Conservation (phyloP, 805 yeast genomes). For the Kuraishia borneana region DNA sequence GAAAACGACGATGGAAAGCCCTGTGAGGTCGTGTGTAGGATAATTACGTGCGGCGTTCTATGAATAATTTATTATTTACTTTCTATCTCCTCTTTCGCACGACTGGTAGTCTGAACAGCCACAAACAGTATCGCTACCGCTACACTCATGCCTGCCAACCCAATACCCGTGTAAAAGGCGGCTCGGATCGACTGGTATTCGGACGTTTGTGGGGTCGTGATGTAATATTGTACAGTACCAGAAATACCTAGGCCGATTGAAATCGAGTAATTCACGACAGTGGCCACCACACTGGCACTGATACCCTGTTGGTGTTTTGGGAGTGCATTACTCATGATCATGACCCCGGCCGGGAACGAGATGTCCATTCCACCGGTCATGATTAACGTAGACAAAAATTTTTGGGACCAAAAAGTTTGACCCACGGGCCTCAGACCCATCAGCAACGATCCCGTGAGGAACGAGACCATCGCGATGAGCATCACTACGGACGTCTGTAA, state of each 20-base stretch:
- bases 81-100: too few species aligned
- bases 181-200: conserved; percentile 37
- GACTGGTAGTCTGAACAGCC: too few species aligned
- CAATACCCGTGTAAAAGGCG: conserved; percentile 51
- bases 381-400: conserved; percentile 44
- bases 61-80: too few species aligned
- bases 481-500: conserved; percentile 40
- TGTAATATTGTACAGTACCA: conserved; percentile 47
- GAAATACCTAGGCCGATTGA: conserved; percentile 64
- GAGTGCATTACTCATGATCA: conserved; percentile 45
- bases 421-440: conserved; percentile 44
- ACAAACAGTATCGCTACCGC: conserved; percentile 3
- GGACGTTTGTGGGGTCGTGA: conserved; percentile 15
- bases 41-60: too few species aligned
- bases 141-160: conserved; percentile 42
- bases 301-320: conserved; percentile 63
- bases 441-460: conserved; percentile 41
- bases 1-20: too few species aligned
- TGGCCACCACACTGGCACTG: conserved; percentile 65
- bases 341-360: conserved; percentile 66
- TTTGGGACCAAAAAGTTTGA: conserved; percentile 48
- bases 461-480: conserved; percentile 38
- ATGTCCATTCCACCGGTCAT: conserved; percentile 69
- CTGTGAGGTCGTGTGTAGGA: too few species aligned
- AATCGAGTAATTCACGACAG: conserved; percentile 63